These are phyloP conservation scores for Adansonia rubrostipa DNA, from an alignment of 441 rosid genomes.

Conservation along the genomic window DNA sequence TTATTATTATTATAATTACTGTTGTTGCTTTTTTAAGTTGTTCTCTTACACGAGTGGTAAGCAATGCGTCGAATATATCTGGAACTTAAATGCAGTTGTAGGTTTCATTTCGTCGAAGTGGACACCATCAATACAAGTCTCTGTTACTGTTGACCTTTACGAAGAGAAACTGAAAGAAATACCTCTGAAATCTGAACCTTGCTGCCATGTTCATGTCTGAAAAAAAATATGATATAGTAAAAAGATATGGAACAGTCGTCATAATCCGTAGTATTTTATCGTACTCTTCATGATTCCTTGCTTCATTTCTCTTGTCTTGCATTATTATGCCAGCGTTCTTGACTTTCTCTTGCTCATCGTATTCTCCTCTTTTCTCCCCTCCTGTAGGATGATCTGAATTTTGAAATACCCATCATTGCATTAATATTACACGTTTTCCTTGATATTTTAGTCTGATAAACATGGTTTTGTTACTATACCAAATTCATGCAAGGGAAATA, in stretches of 20 bases:
- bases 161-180: constrained; percentile 36
- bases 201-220: constrained; percentile 28
- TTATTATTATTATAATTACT: no score
- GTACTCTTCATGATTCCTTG: not conserved
- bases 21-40: constrained; percentile 16
- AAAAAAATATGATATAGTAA: constrained; percentile 10
- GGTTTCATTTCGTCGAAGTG: constrained; percentile 34
- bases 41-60: constrained; percentile 34
- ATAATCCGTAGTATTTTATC: constrained; percentile 25
- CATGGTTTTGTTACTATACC: no score
- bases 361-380: no score
- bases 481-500: no score
- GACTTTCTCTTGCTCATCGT: no score
- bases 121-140: constrained; percentile 46
- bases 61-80: constrained; percentile 47
- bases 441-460: no score
- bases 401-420: no score
- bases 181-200: constrained; percentile 32
- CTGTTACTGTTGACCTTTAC: constrained; percentile 34
- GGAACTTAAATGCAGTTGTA: constrained; percentile 46
- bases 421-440: no score
- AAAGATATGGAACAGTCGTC: constrained; percentile 21
- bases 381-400: no score
- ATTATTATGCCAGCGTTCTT: no score
- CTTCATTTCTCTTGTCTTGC: not conserved